Evolutionary conservation across 257 asterid genomes (phyloP).

Genomic region (Pogostemon cablin): DNA sequence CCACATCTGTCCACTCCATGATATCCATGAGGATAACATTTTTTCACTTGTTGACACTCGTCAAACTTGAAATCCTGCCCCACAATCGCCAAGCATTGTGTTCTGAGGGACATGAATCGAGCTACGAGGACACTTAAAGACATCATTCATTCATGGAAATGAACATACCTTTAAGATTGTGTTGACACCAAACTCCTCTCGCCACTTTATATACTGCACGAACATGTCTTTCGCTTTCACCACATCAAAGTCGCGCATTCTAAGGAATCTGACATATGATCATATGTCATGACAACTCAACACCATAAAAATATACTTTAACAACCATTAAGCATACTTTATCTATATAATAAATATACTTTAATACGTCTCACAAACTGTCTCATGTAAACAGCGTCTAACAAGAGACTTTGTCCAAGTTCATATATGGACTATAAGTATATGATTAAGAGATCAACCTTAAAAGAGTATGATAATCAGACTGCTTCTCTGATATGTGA

Average conservation of each 20-base stretch:
- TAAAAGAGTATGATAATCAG: slow-evolving; percentile 69
- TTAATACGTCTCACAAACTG: too few species aligned
- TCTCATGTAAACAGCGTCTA: too few species aligned
- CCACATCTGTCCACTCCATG: slow-evolving; percentile 82
- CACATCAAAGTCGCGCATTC: slow-evolving; percentile 70
- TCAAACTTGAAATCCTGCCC: slow-evolving; percentile 66
- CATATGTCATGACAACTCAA: too few species aligned
- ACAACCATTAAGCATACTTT: too few species aligned
- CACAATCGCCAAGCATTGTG: background rate
- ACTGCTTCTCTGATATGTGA: slow-evolving; percentile 40
- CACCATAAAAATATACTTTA: too few species aligned
- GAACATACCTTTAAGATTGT: slow-evolving; percentile 47
- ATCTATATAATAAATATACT: too few species aligned
- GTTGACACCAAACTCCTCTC: slow-evolving; percentile 67
- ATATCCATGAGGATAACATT: slow-evolving; percentile 77
- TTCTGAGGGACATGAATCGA: too few species aligned
- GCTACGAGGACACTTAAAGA: background rate
- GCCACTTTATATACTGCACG: slow-evolving; percentile 64
- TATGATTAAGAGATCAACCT: slow-evolving; percentile 36
- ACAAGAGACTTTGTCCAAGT: too few species aligned
- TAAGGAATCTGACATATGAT: slow-evolving; percentile 52
- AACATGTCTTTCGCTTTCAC: slow-evolving; percentile 59
- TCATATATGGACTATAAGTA: too few species aligned
- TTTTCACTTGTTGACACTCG: slow-evolving; percentile 56
- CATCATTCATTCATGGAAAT: background rate